phyloP scores from a whole-genome alignment of 75 land plant genomes.

The Chamaecyparis obtusa region DNA sequence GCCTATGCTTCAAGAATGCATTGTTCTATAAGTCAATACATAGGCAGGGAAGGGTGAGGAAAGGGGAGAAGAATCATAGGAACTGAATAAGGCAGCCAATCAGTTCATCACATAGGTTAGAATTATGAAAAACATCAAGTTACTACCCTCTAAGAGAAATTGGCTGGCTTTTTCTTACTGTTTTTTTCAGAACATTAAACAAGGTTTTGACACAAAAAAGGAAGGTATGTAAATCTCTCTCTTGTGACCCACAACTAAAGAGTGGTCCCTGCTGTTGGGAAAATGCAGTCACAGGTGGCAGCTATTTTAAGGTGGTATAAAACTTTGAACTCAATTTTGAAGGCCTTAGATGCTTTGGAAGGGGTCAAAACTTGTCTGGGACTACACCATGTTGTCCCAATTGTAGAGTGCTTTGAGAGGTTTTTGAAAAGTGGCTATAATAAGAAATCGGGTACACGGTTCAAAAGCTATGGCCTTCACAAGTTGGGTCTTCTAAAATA shows the following conservation, averaged over 20 bases:
- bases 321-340: too few relatives aligned
- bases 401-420: too few relatives aligned
- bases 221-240: not conserved
- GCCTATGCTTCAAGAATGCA: not conserved
- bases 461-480: too few relatives aligned
- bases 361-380: too few relatives aligned
- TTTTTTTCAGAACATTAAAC: not conserved
- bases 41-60: not conserved
- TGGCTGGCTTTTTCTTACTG: not conserved
- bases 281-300: too few relatives aligned
- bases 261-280: not conserved
- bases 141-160: not conserved
- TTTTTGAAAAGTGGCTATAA: too few relatives aligned
- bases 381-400: too few relatives aligned
- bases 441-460: too few relatives aligned
- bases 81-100: not conserved
- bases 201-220: not conserved
- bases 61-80: not conserved
- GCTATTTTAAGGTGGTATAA: too few relatives aligned
- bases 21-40: not conserved
- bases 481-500: too few relatives aligned
- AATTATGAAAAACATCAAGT: not conserved
- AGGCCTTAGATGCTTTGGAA: too few relatives aligned
- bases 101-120: not conserved
- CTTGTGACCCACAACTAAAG: not conserved